phyloP scores from a whole-genome alignment of 2,329 filamentous ascomycete genomes.

The Juglanconis oblonga region DNA sequence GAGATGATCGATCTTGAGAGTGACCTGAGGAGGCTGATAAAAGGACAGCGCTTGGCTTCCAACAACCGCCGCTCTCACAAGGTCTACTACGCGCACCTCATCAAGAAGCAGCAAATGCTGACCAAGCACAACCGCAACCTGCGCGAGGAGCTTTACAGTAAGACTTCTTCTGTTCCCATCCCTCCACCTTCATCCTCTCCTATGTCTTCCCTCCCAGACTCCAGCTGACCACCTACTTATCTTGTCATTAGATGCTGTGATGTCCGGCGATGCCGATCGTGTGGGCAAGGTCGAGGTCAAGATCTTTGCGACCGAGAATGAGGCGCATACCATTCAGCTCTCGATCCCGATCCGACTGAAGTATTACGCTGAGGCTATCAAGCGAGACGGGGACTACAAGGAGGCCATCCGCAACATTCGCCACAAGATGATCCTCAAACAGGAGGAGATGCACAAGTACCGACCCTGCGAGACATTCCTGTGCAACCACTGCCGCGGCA shows the following conservation, averaged over 20 bases:
- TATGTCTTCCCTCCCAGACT: not conserved
- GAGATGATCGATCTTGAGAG: not conserved
- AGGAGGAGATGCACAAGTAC: constrained; percentile 12
- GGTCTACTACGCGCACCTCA: not conserved
- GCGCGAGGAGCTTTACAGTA: not conserved
- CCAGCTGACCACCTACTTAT: not conserved
- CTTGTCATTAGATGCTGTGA: not conserved
- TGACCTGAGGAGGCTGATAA: not conserved
- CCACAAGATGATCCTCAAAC: constrained; percentile 3
- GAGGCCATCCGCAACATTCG: not conserved
- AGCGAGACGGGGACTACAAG: not conserved
- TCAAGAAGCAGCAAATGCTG: not conserved
- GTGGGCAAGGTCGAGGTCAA: not conserved
- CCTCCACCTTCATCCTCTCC: not conserved
- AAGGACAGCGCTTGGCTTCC: not conserved
- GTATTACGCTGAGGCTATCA: not conserved
- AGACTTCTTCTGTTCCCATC: not conserved
- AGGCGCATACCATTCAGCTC: constrained; percentile 6
- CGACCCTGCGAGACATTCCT: constrained; percentile 7
- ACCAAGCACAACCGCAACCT: not conserved
- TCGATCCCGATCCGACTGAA: not conserved
- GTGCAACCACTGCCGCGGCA: constrained; percentile 6
- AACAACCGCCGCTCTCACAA: not conserved
- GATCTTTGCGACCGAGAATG: not conserved
- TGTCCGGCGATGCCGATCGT: not conserved